Conservation (phyloP, 306 rosid genomes). For the Myrica gale region DNA sequence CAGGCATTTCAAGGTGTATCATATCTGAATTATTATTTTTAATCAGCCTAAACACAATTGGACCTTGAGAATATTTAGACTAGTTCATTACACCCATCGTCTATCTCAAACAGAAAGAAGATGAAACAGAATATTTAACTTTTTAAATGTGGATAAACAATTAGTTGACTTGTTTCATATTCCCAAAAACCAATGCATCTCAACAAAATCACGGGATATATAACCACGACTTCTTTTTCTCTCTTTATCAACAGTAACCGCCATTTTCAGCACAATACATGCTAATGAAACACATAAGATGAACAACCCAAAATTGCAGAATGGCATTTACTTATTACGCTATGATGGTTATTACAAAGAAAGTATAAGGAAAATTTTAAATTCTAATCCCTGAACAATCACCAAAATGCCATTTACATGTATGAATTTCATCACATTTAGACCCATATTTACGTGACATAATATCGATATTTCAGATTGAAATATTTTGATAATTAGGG, state of each 20-base stretch:
- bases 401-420: too few relatives aligned
- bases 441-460: too few relatives aligned
- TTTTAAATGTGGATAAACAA: neutral
- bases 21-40: neutral
- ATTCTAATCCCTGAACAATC: too few relatives aligned
- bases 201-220: slow-evolving; percentile 4
- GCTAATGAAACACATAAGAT: neutral
- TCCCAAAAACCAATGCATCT: neutral
- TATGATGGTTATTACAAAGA: neutral
- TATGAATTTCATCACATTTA: too few relatives aligned
- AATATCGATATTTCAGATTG: too few relatives aligned
- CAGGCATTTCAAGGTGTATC: neutral
- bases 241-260: neutral
- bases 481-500: too few relatives aligned
- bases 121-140: neutral
- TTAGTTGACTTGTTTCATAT: neutral
- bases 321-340: neutral
- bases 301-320: neutral
- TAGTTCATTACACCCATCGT: neutral
- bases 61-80: neutral
- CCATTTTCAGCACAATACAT: neutral
- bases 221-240: neutral
- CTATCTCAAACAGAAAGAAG: neutral
- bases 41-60: neutral
- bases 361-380: too few relatives aligned